Percentiles rank a stretch among this genome's conserved stretches.
phyloP scores from a whole-genome alignment of 768 basidiomycete species.

The Gloeopeniophorella convolvens region DNA sequence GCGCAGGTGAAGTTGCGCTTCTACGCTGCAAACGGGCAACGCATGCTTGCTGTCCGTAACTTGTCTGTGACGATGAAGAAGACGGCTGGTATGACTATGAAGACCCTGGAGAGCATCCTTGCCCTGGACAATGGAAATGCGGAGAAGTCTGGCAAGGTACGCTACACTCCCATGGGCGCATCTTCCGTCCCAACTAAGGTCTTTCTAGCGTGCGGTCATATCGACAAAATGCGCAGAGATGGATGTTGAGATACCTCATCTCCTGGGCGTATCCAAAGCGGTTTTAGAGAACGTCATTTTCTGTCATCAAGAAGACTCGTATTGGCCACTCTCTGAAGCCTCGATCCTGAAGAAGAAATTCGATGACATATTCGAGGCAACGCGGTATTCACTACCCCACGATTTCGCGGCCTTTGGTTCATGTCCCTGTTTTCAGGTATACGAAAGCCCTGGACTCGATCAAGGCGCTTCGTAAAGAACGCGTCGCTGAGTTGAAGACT shows the following conservation, averaged over 20 bases:
- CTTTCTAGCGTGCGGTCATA: constrained; percentile 67
- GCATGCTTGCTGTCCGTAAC: constrained; percentile 88
- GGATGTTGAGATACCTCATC: constrained; percentile 87
- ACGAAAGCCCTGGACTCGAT: constrained; percentile 95
- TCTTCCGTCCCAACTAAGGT: background rate
- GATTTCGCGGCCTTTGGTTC: background rate
- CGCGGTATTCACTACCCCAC: constrained; percentile 48
- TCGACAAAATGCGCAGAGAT: constrained; percentile 98
- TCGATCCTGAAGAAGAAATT: constrained; percentile 95
- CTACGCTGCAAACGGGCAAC: constrained; percentile 77
- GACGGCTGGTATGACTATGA: constrained; percentile 84
- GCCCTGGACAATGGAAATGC: constrained; percentile 59
- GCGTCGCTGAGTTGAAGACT: constrained; percentile 82
- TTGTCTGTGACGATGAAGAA: constrained; percentile 93
- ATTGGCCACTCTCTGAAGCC: constrained; percentile 94
- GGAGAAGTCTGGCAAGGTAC: constrained; percentile 72
- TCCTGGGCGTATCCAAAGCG: constrained; percentile 95
- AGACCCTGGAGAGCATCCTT: constrained; percentile 91
- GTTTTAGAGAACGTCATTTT: constrained; percentile 99
- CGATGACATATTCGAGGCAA: constrained; percentile 99
- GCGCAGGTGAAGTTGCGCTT: constrained; percentile 97
- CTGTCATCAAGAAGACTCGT: constrained; percentile 98
- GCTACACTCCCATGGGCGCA: constrained; percentile 19
- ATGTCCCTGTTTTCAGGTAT: constrained; percentile 48
- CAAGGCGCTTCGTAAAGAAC: constrained; percentile 85